Evolutionary conservation across 352 stramenopile species (phyloP).

Genomic region (Globisporangium cylindrosporum): DNA sequence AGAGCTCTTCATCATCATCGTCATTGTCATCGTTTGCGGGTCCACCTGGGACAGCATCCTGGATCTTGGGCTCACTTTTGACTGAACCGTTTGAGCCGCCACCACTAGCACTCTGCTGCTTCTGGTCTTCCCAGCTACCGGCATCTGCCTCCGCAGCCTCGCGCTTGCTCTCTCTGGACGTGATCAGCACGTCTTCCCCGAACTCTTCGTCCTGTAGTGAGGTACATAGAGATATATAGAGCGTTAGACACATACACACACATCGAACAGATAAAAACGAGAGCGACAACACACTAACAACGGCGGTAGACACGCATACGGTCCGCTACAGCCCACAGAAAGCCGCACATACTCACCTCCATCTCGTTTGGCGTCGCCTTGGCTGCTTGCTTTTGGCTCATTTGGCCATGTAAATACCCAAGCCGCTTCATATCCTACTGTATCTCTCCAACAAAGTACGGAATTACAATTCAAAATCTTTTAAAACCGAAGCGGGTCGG

Average conservation of each 20-base stretch:
- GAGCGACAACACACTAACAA: not conserved
- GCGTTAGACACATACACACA: not conserved
- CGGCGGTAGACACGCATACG: not conserved
- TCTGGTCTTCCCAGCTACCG: constrained; percentile 5
- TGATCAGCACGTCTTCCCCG: constrained; percentile 68
- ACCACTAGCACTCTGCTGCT: not conserved
- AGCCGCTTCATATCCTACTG: not conserved
- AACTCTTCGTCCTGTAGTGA: constrained; percentile 69
- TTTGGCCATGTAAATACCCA: not conserved
- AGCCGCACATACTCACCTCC: constrained; percentile 17
- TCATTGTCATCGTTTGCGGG: constrained; percentile 30
- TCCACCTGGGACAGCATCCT: not conserved
- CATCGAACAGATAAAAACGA: not conserved
- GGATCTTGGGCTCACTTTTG: not conserved
- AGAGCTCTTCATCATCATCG: constrained; percentile 78
- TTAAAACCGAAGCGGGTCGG: not conserved
- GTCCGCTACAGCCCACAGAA: not conserved
- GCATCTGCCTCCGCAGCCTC: constrained; percentile 14
- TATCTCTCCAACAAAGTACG: constrained; percentile 3
- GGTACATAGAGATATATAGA: not conserved
- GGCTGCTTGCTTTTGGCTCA: not conserved
- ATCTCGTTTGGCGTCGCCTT: constrained; percentile 11
- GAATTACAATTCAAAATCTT: not conserved
- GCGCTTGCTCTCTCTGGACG: constrained; percentile 16
- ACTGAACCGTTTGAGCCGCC: not conserved